Percentiles rank a stretch among this genome's conserved stretches.
phyloP scores from a whole-genome alignment of 1,284 basidiomycete species.

The Papiliotrema flavescens region DNA sequence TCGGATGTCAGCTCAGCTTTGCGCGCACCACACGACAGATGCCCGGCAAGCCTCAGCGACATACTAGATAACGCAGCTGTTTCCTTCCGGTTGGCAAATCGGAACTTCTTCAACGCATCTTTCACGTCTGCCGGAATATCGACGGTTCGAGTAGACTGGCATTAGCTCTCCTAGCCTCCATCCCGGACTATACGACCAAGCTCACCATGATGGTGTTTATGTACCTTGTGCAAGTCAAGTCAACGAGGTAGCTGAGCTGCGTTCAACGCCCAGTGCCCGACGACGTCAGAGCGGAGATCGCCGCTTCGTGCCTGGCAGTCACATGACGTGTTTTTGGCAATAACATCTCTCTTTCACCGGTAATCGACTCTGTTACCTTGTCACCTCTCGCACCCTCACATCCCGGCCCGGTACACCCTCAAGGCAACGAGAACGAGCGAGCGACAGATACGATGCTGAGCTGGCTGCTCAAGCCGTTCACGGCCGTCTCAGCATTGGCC shows the following conservation, averaged over 20 bases:
- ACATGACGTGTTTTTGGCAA: too few relatives aligned
- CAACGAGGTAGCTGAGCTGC: too few relatives aligned
- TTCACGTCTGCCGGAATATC: constrained; percentile 76
- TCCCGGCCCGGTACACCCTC: too few relatives aligned
- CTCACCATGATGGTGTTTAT: too few relatives aligned
- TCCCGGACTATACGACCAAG: too few relatives aligned
- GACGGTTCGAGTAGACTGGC: constrained; percentile 56
- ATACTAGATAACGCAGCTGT: constrained; percentile 65
- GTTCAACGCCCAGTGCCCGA: too few relatives aligned
- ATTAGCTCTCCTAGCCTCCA: background rate
- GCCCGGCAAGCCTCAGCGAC: background rate
- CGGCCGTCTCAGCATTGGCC: constrained; percentile 39
- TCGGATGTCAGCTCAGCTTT: constrained; percentile 8
- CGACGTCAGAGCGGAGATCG: background rate
- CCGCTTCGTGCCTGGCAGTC: background rate
- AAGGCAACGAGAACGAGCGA: too few relatives aligned
- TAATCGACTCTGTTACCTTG: too few relatives aligned
- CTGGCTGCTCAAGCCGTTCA: constrained; percentile 42
- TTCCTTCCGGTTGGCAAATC: constrained; percentile 65
- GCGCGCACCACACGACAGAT: background rate
- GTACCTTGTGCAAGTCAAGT: too few relatives aligned
- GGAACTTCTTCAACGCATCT: constrained; percentile 73
- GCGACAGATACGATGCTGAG: constrained; percentile 10
- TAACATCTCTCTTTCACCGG: too few relatives aligned
- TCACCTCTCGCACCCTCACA: too few relatives aligned